Conservation (phyloP, 805 yeast genomes). For the Maudiozyma serrabonitensis region DNA sequence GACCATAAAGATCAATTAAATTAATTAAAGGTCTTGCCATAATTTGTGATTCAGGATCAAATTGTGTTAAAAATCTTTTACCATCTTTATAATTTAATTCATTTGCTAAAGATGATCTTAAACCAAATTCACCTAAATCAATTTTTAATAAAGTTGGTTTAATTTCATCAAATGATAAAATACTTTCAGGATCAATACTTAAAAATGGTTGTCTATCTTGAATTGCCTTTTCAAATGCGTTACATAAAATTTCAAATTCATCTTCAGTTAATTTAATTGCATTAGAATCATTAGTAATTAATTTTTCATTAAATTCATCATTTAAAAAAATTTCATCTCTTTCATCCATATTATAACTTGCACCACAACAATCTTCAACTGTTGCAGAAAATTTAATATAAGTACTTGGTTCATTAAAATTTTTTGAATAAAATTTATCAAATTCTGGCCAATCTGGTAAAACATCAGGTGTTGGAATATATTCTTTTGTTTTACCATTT, state of each 20-base stretch:
- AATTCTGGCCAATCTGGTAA: constrained; percentile 75
- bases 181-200: constrained; percentile 71
- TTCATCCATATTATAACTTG: constrained; percentile 85
- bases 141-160: constrained; percentile 39
- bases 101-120: constrained; percentile 47
- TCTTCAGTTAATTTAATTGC: constrained; percentile 49
- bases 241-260: constrained; percentile 74
- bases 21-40: constrained; percentile 37
- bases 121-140: constrained; percentile 36
- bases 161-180: constrained; percentile 61
- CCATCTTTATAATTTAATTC: constrained; percentile 38
- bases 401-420: constrained; percentile 61
- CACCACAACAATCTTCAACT: constrained; percentile 88
- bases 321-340: constrained; percentile 61
- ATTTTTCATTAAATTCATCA: constrained; percentile 5
- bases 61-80: constrained; percentile 47
- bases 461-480: constrained; percentile 96
- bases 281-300: constrained; percentile 7
- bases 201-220: constrained; percentile 82
- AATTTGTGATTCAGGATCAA: constrained; percentile 32
- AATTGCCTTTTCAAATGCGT: constrained; percentile 63
- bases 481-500: constrained; percentile 34
- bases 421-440: constrained; percentile 54
- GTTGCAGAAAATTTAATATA: constrained; percentile 88
- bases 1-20: constrained; percentile 53